A percentile compares a stretch with the other conserved stretches of the same genome.
phyloP scores from a whole-genome alignment of 768 basidiomycete species.

The Russula emetica region DNA sequence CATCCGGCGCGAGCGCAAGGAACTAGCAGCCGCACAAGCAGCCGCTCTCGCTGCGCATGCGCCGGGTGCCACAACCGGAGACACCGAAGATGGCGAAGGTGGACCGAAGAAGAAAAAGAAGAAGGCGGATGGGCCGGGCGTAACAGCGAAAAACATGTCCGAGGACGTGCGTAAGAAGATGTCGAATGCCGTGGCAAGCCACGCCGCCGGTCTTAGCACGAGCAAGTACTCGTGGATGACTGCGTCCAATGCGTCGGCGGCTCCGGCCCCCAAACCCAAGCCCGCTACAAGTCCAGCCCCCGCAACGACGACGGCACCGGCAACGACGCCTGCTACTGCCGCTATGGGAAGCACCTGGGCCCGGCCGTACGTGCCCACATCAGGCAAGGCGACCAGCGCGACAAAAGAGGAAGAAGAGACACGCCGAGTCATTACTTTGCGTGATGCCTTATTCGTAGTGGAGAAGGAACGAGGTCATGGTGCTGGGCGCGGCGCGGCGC shows the following conservation, averaged over 20 bases:
- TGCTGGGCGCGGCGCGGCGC: conserved; percentile 70
- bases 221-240: conserved; percentile 90
- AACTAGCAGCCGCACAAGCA: conserved; percentile 66
- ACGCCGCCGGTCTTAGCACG: conserved; percentile 73
- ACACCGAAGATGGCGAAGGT: conserved; percentile 45
- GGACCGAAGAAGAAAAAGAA: conserved; percentile 71
- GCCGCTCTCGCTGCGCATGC: conserved; percentile 63
- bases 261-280: conserved; percentile 37
- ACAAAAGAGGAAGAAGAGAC: conserved; percentile 47
- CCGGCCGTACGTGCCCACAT: conserved; percentile 57
- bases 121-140: conserved; percentile 79
- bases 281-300: conserved; percentile 31
- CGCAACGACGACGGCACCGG: conserved; percentile 33
- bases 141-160: conserved; percentile 84
- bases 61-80: conserved; percentile 50
- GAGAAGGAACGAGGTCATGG: conserved; percentile 82
- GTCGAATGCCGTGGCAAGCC: conserved; percentile 84
- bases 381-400: conserved; percentile 40
- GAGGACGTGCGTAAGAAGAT: conserved; percentile 90
- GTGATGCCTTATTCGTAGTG: conserved; percentile 83
- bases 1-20: conserved; percentile 71
- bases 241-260: conserved; percentile 47
- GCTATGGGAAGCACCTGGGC: conserved; percentile 47
- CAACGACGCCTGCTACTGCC: conserved; percentile 26
- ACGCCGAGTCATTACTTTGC: conserved; percentile 58